These are phyloP conservation scores for Oryza australiensis DNA, from an alignment of 176 grass and related monocot species.

Conservation along the genomic window DNA sequence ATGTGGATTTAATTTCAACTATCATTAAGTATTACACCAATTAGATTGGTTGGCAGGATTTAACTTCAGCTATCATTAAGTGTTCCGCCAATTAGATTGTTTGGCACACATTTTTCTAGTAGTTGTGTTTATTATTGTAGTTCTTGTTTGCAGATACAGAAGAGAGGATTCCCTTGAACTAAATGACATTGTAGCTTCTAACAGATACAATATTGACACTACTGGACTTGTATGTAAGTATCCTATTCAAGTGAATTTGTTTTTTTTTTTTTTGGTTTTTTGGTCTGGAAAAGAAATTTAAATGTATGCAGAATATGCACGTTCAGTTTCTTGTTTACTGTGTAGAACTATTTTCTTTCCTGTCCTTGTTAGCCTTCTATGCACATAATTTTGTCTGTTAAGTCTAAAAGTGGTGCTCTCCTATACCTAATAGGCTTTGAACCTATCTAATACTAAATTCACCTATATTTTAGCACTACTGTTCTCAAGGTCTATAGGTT, in stretches of 20 bases:
- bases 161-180: slow-evolving; percentile 75
- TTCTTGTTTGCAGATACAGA: slow-evolving; percentile 66
- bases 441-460: slow-evolving; percentile 2
- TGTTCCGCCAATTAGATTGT: slow-evolving; percentile 18
- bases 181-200: slow-evolving; percentile 78
- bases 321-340: background rate
- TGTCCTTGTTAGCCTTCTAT: slow-evolving; percentile 1
- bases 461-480: background rate
- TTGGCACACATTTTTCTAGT: slow-evolving; percentile 17
- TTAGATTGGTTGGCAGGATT: slow-evolving; percentile 1
- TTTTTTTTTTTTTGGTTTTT: slow-evolving; percentile 24
- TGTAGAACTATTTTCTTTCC: background rate
- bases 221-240: slow-evolving; percentile 97
- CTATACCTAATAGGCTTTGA: background rate
- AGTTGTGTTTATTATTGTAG: slow-evolving; percentile 25
- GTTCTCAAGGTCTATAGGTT: slow-evolving; percentile 4
- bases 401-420: background rate
- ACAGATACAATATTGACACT: slow-evolving; percentile 76
- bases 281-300: slow-evolving; percentile 8
- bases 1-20: slow-evolving; percentile 2
- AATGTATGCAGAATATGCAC: background rate
- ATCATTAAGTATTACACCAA: slow-evolving; percentile 1
- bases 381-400: background rate
- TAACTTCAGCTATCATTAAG: slow-evolving; percentile 1
- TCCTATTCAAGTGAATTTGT: slow-evolving; percentile 27